Conservation (phyloP, 2,329 filamentous ascomycete species). For the Colletotrichum zoysiae region DNA sequence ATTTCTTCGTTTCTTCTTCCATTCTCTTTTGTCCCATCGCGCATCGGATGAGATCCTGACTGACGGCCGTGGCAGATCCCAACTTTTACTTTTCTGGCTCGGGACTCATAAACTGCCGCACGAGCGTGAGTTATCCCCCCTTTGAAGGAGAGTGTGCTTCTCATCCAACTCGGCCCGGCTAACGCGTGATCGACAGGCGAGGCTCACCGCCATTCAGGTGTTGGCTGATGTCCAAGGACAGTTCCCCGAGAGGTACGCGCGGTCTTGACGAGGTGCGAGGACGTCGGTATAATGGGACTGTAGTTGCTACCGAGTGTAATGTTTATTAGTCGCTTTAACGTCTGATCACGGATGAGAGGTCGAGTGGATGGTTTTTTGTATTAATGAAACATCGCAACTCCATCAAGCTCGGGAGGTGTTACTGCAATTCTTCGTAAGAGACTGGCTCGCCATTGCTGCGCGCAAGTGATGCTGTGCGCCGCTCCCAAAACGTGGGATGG, state of each 20-base stretch:
- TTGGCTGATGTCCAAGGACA: conserved; percentile 26
- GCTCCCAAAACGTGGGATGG: neutral
- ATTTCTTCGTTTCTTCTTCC: too few relatives aligned
- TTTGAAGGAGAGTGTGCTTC: rapidly evolving
- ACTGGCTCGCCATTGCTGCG: neutral
- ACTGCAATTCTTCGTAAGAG: too few relatives aligned
- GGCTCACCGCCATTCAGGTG: conserved; percentile 23
- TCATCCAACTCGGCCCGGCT: neutral
- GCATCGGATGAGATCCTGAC: neutral
- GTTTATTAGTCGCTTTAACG: too few relatives aligned
- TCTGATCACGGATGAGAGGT: neutral
- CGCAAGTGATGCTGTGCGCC: neutral
- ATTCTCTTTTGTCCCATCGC: neutral
- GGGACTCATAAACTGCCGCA: neutral
- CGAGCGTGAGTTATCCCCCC: conserved; percentile 12
- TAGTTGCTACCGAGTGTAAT: too few relatives aligned
- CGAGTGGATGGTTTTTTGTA: too few relatives aligned
- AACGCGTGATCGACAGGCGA: conserved; percentile 8
- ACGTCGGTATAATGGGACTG: neutral
- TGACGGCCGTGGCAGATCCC: conserved; percentile 13
- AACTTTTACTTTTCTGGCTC: conserved; percentile 33
- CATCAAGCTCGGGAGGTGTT: neutral
- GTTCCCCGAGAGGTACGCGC: conserved; percentile 30
- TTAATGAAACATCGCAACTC: too few relatives aligned
- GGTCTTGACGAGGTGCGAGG: neutral